Evolutionary conservation across 2,329 filamentous ascomycete species (phyloP).

Genomic region (Tolypocladium tropicale): DNA sequence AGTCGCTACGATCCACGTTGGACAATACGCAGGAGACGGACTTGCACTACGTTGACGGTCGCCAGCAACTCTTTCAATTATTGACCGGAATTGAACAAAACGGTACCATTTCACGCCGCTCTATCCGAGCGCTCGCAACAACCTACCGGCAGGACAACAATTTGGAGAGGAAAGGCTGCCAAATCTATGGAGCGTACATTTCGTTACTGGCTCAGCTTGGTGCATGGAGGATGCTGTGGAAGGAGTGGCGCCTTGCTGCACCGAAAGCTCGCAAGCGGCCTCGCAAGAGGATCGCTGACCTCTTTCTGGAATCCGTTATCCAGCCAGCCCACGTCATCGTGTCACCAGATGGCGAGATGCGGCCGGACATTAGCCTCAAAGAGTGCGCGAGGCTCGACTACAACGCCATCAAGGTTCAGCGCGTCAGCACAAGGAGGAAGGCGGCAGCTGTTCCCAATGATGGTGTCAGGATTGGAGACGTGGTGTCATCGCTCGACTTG

Average conservation of each 20-base stretch:
- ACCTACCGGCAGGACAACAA: conserved; percentile 3
- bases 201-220: conserved; percentile 19
- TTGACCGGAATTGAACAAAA: conserved; percentile 18
- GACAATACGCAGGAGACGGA: background rate
- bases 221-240: conserved; percentile 18
- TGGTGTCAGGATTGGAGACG: background rate
- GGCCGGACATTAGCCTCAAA: conserved; percentile 3
- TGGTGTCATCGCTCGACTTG: conserved; percentile 1
- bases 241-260: conserved; percentile 15
- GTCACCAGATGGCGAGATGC: background rate
- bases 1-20: conserved; percentile 4
- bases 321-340: conserved; percentile 4
- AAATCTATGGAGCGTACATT: conserved; percentile 16
- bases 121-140: conserved; percentile 13
- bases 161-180: conserved; percentile 1
- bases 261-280: background rate
- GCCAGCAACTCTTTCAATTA: conserved; percentile 16
- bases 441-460: background rate
- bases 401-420: conserved; percentile 9
- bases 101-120: conserved; percentile 8
- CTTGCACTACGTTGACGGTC: conserved; percentile 2
- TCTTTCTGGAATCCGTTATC: conserved; percentile 5
- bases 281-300: background rate
- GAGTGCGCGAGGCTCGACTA: conserved; percentile 11
- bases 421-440: background rate